Evolutionary conservation across 177 flowering plant genomes (phyloP), one percentile per base, ranked within the genome.

Genomic region (Vitis hybrid): DNA sequence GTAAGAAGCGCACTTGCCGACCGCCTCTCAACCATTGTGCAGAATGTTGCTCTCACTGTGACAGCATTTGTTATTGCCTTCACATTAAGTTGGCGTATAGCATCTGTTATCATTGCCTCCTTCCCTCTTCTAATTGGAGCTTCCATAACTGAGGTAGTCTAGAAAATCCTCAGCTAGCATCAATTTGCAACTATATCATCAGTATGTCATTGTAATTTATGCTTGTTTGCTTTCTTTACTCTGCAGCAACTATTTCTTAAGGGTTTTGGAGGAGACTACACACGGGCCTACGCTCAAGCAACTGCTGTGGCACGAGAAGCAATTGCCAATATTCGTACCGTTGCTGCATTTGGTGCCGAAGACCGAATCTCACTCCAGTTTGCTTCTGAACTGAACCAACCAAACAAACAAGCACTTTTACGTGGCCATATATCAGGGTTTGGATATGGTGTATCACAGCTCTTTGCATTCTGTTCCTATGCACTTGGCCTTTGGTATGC

Each of bases 401-500:
- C 93, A 39, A 81, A 76, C 56, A 86, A 80, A 68, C 86, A 79
- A 62, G 82, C 89, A 5, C 61, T 85, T 50, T 12, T 86, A 57
- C 77, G 90, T 58, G 94, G 98, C 51, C 91, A 93, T 59, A 86
- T 90, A 70, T 75, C 94, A 56, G 94, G 98, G 39, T 65, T 89
- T 51, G 82, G 89, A 8, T 93, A 86, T 74, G 98, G 94, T 3
- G 16, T 83, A 14, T 77, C 92, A 5, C 91, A 86, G 67, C 66
- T 90, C 56, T 75, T 88, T 12, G 79, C 86, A 3, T 84, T 82
- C 70, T 80, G 86, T 67, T 88, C 96, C 20, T 90, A 90, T 64
- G 89, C 91, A 10, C 80, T 90, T 14, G 91, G 83, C 62, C 91
- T 92, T 26, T 90, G 96, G 96, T 90, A 92, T 70, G 91, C 85